Percentiles rank a stretch among this genome's conserved stretches.
Evolutionary conservation across 495 filamentous ascomycete species (phyloP).

Genomic region (Aspergillus asperescens): DNA sequence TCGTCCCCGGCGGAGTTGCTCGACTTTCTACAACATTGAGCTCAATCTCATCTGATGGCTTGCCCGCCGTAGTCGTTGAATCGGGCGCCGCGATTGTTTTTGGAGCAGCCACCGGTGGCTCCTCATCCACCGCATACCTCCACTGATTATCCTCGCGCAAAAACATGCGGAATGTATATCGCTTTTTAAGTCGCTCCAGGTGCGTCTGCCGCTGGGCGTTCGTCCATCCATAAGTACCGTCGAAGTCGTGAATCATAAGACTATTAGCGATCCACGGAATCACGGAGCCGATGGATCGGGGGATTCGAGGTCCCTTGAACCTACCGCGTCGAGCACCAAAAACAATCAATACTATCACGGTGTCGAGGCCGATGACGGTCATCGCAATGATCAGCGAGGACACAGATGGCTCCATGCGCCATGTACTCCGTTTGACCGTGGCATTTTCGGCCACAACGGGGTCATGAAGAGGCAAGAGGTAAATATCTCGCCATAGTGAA

Average conservation of each 20-base stretch:
- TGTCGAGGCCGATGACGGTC: conserved; percentile 34
- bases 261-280: conserved; percentile 40
- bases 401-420: conserved; percentile 34
- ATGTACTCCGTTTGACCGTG: conserved; percentile 31
- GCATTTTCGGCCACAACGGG: conserved; percentile 22
- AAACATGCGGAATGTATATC: conserved; percentile 37
- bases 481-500: conserved; percentile 35
- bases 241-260: conserved; percentile 36
- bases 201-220: conserved; percentile 30
- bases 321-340: conserved; percentile 37
- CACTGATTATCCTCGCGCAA: conserved; percentile 28
- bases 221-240: conserved; percentile 31
- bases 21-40: conserved; percentile 11
- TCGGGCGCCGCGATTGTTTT: background rate
- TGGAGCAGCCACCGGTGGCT: conserved; percentile 10
- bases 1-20: background rate
- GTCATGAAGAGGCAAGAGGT: conserved; percentile 27
- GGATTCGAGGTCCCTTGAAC: conserved; percentile 37
- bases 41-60: conserved; percentile 5
- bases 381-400: conserved; percentile 31
- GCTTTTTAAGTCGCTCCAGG: conserved; percentile 27
- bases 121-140: conserved; percentile 39
- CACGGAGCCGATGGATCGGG: conserved; percentile 36
- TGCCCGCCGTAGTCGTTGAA: background rate
- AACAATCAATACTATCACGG: conserved; percentile 34